Evolutionary conservation across 495 filamentous ascomycete genomes (phyloP), one percentile per base, ranked within the genome.

Genomic region (Aspergillus conjunctus): DNA sequence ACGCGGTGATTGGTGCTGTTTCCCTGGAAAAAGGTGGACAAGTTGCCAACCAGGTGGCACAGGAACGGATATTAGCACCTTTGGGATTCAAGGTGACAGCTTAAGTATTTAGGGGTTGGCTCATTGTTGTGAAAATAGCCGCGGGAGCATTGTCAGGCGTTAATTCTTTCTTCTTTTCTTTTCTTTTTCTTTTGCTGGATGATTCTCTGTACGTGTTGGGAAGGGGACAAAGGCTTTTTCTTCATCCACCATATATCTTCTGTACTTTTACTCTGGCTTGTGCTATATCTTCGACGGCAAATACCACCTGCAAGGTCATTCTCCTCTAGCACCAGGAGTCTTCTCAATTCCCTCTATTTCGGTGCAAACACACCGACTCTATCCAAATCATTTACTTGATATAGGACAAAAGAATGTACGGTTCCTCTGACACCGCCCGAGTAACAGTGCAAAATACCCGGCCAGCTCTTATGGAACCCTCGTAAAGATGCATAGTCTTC

Each of bases 381-480:
- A 26, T 26, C 26, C 7, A 48, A 7, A 20, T 18, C 44, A 48
- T 1, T 48, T 48, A 21, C 18, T 20, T 48, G 10, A 21, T 48
- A 21, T 46, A 48, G 26, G 26, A 26, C 26, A 26, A 26, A 48
- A 4, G 50, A 53, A 80, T 93, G 89, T 93, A 61, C 74, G 89
- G 83, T 84, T 79, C 88, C 88, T 93, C 90, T 93, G 90, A 94
- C 90, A 85, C 91, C 85, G 89, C 86, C 89, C 85, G 85, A 84
- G 87, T 87, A 90, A 91, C 79, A 76, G 71, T 55, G 60, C 63
- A 79, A 74, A 87, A 83, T 88, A 81, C 88, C 79, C 83, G 88
- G 89, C 85, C 90, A 89, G 90, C 86, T 94, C 90, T 93, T 92
- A 94, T 91, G 86, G 88, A 79, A 84, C 85, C 89, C 76, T 78